Base-by-base conservation (phyloP, 345 rosid species). In the Iberis pinnata region DNA sequence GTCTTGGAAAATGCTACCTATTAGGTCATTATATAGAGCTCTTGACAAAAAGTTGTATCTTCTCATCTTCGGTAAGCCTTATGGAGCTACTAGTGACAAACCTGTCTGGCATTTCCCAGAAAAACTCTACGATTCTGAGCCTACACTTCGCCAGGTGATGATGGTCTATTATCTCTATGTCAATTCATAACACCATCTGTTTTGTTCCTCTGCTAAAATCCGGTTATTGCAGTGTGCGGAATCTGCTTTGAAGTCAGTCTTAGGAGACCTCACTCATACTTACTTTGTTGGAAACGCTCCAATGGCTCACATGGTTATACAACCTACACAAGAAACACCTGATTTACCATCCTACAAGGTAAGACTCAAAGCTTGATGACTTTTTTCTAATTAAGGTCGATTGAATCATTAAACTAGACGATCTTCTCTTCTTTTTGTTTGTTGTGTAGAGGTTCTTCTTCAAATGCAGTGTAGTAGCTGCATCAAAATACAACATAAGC, bases 221-320 rank as follows among this genome's bases (percentile, higher is more conserved):
- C 2, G 46, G 60, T 46, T 0, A 67, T 51, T 71, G 68, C 74
- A 92, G 97, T 88, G 97, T 35, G 95, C 98, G 4, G 98, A 92
- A 70, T 74, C 84, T 68, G 98, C 98, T 41, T 70, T 90, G 37
- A 49, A 75, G 43, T 82, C 82, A 55, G 86, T 84, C 29, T 38
- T 88, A 27, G 96, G 95, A 37, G 86, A 80, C 56, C 83, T 90
- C 7, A 80, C 89, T 15, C 86, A 80, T 49, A 84, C 96, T 12
- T 90, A 84, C 67, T 90, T 90, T 72, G 96, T 83, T 42, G 98
- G 98, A 48, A 90, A 90, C 67, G 88, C 96, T 68, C 98, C 96
- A 24, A 90, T 83, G 90, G 98, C 88, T 58, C 98, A 88, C 68
- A 68, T 81, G 73, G 89, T 59, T 49, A 56, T 77, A 2, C 70